These are phyloP conservation scores for Phytophthora sp. DNA, from an alignment of 352 stramenopile species.

Conservation along the genomic window DNA sequence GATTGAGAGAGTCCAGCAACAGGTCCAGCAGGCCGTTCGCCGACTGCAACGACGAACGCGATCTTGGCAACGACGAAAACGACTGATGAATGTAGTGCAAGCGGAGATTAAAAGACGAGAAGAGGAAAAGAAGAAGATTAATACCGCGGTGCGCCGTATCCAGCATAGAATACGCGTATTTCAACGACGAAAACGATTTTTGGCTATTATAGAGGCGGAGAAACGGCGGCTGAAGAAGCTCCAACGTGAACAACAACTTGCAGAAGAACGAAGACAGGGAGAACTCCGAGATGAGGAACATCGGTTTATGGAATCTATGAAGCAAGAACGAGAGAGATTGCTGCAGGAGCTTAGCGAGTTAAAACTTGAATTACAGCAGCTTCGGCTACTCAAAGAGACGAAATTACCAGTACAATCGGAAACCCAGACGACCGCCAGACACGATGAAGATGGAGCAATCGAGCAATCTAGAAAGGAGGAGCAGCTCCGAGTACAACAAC, in stretches of 20 bases:
- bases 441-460: slow-evolving; percentile 8
- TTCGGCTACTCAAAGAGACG: slow-evolving; percentile 8
- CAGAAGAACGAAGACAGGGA: slow-evolving; percentile 11
- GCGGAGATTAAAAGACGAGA: neutral
- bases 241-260: slow-evolving; percentile 13
- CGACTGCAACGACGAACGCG: slow-evolving; percentile 44
- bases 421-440: slow-evolving; percentile 17
- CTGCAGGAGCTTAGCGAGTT: slow-evolving; percentile 17
- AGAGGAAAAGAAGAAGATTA: slow-evolving; percentile 14
- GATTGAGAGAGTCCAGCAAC: slow-evolving; percentile 47
- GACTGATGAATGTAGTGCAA: slow-evolving; percentile 24
- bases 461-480: slow-evolving; percentile 18
- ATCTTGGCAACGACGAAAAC: slow-evolving; percentile 3
- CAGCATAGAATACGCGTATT: slow-evolving; percentile 15
- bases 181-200: slow-evolving; percentile 9
- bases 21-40: slow-evolving; percentile 42
- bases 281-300: slow-evolving; percentile 13
- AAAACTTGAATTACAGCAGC: slow-evolving; percentile 10
- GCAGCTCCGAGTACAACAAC: slow-evolving; percentile 19
- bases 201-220: slow-evolving; percentile 8
- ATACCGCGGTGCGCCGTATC: slow-evolving; percentile 7
- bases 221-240: slow-evolving; percentile 14
- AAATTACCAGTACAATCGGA: slow-evolving; percentile 1
- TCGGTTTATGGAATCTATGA: slow-evolving; percentile 5
- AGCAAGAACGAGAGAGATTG: slow-evolving; percentile 12